Percentiles rank a stretch among this genome's conserved stretches.
Conservation (phyloP, 306 rosid genomes). For the Sindora glabra region DNA sequence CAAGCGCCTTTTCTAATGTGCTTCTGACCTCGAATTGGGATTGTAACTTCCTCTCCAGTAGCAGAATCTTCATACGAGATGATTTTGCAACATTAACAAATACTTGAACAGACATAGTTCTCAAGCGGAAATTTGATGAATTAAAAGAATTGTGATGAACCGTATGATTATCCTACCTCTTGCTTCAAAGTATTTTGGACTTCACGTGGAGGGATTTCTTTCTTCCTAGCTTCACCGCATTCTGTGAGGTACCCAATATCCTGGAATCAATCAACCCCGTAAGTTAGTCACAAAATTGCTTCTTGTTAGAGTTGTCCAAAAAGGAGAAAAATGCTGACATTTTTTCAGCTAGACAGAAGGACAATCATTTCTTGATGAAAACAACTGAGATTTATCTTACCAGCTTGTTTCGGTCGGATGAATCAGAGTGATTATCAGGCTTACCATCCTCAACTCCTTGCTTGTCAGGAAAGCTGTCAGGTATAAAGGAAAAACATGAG, state of each 20-base stretch:
- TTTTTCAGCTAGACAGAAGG: not conserved
- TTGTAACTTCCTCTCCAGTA: constrained; percentile 77
- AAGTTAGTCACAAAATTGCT: constrained; percentile 15
- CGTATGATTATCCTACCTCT: constrained; percentile 53
- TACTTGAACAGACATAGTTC: constrained; percentile 1
- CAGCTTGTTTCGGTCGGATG: constrained; percentile 51
- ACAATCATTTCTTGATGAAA: not conserved
- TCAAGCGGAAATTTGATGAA: not conserved
- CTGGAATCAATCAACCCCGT: constrained; percentile 41
- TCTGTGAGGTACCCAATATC: constrained; percentile 49
- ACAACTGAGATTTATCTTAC: constrained; percentile 30
- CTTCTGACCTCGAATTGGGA: constrained; percentile 69
- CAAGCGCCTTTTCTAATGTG: constrained; percentile 72
- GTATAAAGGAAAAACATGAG: no score
- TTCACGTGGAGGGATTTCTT: constrained; percentile 41
- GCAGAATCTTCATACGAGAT: constrained; percentile 56
- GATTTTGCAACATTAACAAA: not conserved
- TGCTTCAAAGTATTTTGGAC: constrained; percentile 64
- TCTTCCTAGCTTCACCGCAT: constrained; percentile 31
- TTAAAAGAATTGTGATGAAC: no score
- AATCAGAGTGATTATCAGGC: constrained; percentile 32
- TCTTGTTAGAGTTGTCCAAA: not conserved
- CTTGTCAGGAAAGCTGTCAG: constrained; percentile 71
- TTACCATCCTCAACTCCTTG: constrained; percentile 41
- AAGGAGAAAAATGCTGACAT: no score